Conservation (phyloP, 1,284 basidiomycete species). For the Sporisorium scitamineum region DNA sequence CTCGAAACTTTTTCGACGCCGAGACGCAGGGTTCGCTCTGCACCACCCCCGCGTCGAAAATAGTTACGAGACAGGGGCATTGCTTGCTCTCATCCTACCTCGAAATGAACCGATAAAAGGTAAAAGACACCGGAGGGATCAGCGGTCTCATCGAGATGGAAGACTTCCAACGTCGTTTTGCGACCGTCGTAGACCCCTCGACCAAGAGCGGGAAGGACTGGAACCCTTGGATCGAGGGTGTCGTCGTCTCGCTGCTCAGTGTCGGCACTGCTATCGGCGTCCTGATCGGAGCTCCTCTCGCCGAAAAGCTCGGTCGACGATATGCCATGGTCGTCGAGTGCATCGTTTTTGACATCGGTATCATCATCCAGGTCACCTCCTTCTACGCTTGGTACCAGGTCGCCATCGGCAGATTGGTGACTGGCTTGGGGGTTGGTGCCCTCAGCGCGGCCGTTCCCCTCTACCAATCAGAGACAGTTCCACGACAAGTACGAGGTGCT, state of each 20-base stretch:
- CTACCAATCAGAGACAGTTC: slow-evolving; percentile 82
- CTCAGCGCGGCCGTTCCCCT: slow-evolving; percentile 78
- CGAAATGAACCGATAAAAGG: no score
- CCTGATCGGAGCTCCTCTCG: slow-evolving; percentile 68
- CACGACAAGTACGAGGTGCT: slow-evolving; percentile 81
- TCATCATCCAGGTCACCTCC: slow-evolving; percentile 73
- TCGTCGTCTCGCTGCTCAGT: slow-evolving; percentile 78
- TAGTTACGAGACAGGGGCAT: no score
- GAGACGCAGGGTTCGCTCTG: no score
- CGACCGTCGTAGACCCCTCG: slow-evolving; percentile 28
- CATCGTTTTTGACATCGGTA: slow-evolving; percentile 77
- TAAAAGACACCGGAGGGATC: slow-evolving; percentile 83
- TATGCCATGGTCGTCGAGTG: slow-evolving; percentile 80
- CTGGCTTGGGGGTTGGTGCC: slow-evolving; percentile 72
- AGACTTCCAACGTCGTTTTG: slow-evolving; percentile 79
- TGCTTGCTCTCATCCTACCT: no score
- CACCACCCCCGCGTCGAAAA: no score
- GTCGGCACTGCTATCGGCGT: slow-evolving; percentile 70
- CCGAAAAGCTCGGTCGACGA: slow-evolving; percentile 78
- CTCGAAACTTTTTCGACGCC: no score
- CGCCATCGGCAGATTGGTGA: slow-evolving; percentile 77
- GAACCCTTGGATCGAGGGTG: slow-evolving; percentile 70
- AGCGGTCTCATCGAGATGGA: slow-evolving; percentile 81
- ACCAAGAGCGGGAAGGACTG: slow-evolving; percentile 32
- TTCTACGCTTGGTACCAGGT: slow-evolving; percentile 69